Evolutionary conservation across 139 green algal genomes (phyloP), one percentile per base, ranked within the genome.

Genomic region (Coelastrella sp.): DNA sequence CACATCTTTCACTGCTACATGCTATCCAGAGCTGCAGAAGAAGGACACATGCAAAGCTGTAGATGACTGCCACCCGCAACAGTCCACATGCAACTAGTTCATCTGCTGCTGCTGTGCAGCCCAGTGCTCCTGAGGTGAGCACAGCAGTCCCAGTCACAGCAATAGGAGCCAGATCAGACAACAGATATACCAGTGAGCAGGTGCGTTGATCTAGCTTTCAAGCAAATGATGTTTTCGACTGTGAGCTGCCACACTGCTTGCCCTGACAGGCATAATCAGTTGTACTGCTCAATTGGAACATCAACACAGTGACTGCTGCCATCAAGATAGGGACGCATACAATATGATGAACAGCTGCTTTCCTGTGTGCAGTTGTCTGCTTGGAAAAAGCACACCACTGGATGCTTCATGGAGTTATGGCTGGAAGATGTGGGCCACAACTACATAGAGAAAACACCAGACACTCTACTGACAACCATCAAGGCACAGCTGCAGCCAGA

Each of bases 121-220:
- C 40, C 32, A 43, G 57, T 40, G 25, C 30, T 5, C 67, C 40
- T 25, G 79, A 86, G 15, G 4, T 21, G 19, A 69, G 13, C 5
- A 50, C 85, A 19, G 19, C 37, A 3, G 60, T 89, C 35, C 84
- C 71, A 32, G 50, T 73, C 37, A 81, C 79, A 17, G 75, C 84
- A 19, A 25, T 87, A 5, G 78, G 45, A 27, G 75, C 67, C 0
- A 66, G 66, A 3, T 23, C 30, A 0, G 87, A 92, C 81, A 62
- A 34, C n/a, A 45, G 88, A 21, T 92, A 89, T 83, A 89, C 30
- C 21, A 40, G 27, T 48, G 2, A n/a, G 34, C 60, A 74, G 77
- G 59, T 74, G 57, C 21, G 2, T 21, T 32, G 7, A 64, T 5
- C 19, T 21, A 57, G 45, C 45, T 23, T 13, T 13, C 11, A 13